Base-by-base conservation (phyloP, 192 early-diverging fungal species). In the Entophlyctis luteolus region DNA sequence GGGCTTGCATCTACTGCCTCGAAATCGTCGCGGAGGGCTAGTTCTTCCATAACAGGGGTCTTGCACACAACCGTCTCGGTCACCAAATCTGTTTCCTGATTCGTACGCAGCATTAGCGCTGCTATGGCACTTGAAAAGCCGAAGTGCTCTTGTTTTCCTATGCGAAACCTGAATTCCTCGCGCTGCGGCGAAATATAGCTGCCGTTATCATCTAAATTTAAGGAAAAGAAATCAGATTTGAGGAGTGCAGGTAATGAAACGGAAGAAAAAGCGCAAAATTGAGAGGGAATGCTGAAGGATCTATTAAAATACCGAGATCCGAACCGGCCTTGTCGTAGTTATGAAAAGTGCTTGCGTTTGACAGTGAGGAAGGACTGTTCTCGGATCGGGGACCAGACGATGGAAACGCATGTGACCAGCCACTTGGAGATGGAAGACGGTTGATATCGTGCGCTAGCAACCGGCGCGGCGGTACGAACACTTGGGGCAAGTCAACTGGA, bases 371-470 rank as follows among this genome's bases (percentile, higher is more conserved):
- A 14, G 50, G 27, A 27, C 12, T 12, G 18, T 27, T 14, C 50
- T 0, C 50, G 14, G 50, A 12, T 27, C 27, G 14, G n/a, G 14
- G n/a, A 18, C 23, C n/a, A 0, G 58, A 46, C 25, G 38, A 29
- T 27, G 38, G 38, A 33, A 63, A 63, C 10, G 62, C 62, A 34
- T 63, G 47, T 0, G 10, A 8, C 62, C 62, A 63, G 48, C 5
- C 29, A 49, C 47, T 50, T 12, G 62, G 62, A 3, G 62, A 63
- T 1, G 12, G 62, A 12, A 63, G 48, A 0, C 5, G 20, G 10
- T 22, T n/a, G 25, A 63, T 42, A 14, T 63, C 62, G 1, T 49
- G 32, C 8, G 38, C 47, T 0, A 63, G 46, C 5, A 63, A 42
- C 16, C n/a, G 10, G 0, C 58, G 58, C 0, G 62, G 62, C 28